Base-by-base conservation (phyloP, 1,139 yeast species). In the Nakaseomyces uthaithaninus region DNA sequence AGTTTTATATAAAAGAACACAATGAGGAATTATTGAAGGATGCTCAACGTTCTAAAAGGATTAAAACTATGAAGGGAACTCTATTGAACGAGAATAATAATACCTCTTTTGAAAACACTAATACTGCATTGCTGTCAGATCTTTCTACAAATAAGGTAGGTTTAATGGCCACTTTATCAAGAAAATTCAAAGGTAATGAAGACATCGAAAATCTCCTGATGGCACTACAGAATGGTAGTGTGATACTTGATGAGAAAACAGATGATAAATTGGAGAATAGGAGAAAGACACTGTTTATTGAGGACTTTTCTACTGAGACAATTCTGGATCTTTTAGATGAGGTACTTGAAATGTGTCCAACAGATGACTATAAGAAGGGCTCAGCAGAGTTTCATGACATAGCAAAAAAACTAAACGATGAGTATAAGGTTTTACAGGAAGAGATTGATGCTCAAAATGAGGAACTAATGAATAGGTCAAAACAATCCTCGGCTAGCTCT, bases 151-250 rank as follows among this genome's bases (percentile, higher is more conserved):
- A 46, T 4, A 41, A 46, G 18, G 46, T 42, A 9, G 46, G 48
- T 8, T 37, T 52, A 4, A 49, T 52, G 22, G 48, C 51, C 16
- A 44, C 52, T 12, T 40, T 59, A 27, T 41, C 46, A 9, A 43
- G 46, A 15, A 56, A 49, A 43, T 55, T 57, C 39, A 42, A 49
- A 36, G 42, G 46, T 14, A 52, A 56, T 28, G 41, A 37, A 12
- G 45, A 50, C 19, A 48, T 52, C 3, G 38, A 45, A 22, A 45
- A 50, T 18, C 48, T 59, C 25, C 40, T 59, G 4, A 42, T 49
- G 20, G 62, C 63, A 3, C 36, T 59, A 15, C 55, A 53, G 33
- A 52, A 56, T 39, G 63, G 63, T 4, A 57, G 60, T 27, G 60
- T 59, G 6, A 49, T 55, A 6, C 44, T 51, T 37, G 54, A 48